Conservation (phyloP, 495 filamentous ascomycete genomes). For the Xylaria sp. region DNA sequence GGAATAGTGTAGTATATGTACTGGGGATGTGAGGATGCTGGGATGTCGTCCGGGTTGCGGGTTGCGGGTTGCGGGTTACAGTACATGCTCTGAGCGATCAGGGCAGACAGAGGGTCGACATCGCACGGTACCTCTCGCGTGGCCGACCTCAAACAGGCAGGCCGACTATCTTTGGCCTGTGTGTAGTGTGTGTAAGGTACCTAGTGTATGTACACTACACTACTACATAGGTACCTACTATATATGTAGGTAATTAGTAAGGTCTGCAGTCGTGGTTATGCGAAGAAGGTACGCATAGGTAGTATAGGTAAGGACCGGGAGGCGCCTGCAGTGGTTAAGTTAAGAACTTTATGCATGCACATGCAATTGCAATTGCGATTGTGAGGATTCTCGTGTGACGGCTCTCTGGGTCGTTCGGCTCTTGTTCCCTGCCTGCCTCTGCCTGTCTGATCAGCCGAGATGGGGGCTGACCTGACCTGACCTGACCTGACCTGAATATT, state of each 20-base stretch:
- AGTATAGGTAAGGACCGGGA: slow-evolving; percentile 4
- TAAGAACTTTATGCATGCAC: not conserved
- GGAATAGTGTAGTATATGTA: too few relatives aligned
- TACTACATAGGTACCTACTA: too few relatives aligned
- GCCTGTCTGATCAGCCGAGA: slow-evolving; percentile 8
- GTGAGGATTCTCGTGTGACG: slow-evolving; percentile 2
- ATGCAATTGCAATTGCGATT: too few relatives aligned
- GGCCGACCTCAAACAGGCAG: not conserved
- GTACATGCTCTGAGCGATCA: not conserved
- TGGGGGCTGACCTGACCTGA: too few relatives aligned
- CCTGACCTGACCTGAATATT: not conserved
- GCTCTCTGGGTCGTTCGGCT: slow-evolving; percentile 19
- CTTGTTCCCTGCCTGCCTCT: not conserved
- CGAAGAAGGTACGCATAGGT: too few relatives aligned
- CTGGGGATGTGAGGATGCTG: too few relatives aligned
- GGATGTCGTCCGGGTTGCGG: too few relatives aligned
- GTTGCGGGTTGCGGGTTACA: too few relatives aligned
- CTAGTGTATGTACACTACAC: too few relatives aligned
- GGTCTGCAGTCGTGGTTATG: slow-evolving; percentile 6
- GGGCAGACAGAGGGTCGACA: slow-evolving; percentile 3
- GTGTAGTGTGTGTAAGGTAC: too few relatives aligned
- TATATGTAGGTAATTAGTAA: too few relatives aligned
- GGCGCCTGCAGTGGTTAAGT: not conserved
- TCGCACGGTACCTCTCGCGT: not conserved
- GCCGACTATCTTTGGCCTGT: slow-evolving; percentile 5